phyloP scores from a whole-genome alignment of 768 basidiomycete species.

The Russula earlei region DNA sequence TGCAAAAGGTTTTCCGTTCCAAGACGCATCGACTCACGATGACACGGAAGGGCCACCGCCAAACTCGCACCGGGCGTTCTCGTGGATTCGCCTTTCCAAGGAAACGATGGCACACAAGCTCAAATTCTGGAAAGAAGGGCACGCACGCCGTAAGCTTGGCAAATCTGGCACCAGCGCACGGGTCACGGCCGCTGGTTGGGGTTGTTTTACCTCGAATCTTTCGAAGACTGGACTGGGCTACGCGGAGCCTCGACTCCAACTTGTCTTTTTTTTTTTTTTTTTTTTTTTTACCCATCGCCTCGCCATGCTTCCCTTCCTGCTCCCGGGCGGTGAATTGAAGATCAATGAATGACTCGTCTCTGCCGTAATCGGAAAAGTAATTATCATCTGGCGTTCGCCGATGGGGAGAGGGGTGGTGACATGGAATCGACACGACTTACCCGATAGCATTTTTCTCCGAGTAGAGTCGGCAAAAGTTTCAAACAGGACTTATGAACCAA shows the following conservation, averaged over 20 bases:
- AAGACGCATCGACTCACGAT: not conserved
- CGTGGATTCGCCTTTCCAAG: slow-evolving; percentile 11
- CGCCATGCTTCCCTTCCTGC: not conserved
- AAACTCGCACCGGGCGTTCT: not conserved
- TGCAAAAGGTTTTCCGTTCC: not conserved
- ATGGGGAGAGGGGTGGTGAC: not conserved
- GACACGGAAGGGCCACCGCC: slow-evolving; percentile 3
- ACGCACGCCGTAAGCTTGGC: slow-evolving; percentile 18
- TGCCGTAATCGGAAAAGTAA: slow-evolving; percentile 12
- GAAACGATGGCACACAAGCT: slow-evolving; percentile 2
- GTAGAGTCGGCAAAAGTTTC: not conserved
- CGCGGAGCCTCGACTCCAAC: not conserved
- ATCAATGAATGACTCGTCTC: slow-evolving; percentile 4
- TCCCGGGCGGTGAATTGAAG: slow-evolving; percentile 12
- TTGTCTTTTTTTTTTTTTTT: not conserved
- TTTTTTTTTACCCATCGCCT: too few species aligned
- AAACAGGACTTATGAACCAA: not conserved
- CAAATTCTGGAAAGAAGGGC: slow-evolving; percentile 16
- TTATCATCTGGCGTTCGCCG: slow-evolving; percentile 13
- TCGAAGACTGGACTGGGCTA: too few species aligned
- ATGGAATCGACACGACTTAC: slow-evolving; percentile 7
- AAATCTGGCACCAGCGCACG: not conserved
- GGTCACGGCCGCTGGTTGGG: too few species aligned
- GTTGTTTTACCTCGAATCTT: too few species aligned
- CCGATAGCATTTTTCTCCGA: slow-evolving; percentile 1